phyloP scores from a whole-genome alignment of 2,329 filamentous ascomycete genomes.

The Cordyceps fumosorosea region DNA sequence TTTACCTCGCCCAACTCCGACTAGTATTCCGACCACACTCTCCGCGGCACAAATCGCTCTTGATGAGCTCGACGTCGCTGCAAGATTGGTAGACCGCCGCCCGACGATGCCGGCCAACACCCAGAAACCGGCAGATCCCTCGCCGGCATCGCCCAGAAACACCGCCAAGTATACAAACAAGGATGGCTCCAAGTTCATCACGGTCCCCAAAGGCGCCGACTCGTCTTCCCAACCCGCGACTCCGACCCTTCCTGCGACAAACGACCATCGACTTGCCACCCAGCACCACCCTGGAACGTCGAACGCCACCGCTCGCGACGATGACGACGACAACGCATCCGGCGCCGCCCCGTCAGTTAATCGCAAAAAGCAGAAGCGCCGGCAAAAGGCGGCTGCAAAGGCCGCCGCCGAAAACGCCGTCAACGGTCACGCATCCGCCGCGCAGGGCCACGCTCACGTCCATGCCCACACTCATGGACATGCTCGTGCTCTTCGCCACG shows the following conservation, averaged over 20 bases:
- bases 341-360: conserved; percentile 53
- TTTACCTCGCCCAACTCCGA: not conserved
- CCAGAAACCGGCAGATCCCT: conserved; percentile 41
- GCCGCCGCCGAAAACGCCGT: conserved; percentile 37
- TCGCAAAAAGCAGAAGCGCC: conserved; percentile 90
- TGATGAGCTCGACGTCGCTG: conserved; percentile 32
- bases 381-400: conserved; percentile 75
- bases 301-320: conserved; percentile 1
- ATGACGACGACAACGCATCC: conserved; percentile 7
- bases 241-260: conserved; percentile 38
- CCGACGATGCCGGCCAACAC: conserved; percentile 46
- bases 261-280: conserved; percentile 18
- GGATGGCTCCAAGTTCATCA: conserved; percentile 64
- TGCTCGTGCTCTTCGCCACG: conserved; percentile 1
- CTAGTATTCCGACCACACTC: conserved; percentile 2
- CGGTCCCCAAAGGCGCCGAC: conserved; percentile 51
- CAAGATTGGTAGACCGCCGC: conserved; percentile 24
- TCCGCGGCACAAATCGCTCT: conserved; percentile 20
- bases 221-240: conserved; percentile 44
- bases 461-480: conserved; percentile 13
- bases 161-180: conserved; percentile 61
- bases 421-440: conserved; percentile 6
- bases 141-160: conserved; percentile 45
- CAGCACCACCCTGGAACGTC: conserved; percentile 18
- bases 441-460: conserved; percentile 12